These are phyloP conservation scores for Cystobasidium ongulense DNA, from an alignment of 768 basidiomycete species.

Conservation along the genomic window DNA sequence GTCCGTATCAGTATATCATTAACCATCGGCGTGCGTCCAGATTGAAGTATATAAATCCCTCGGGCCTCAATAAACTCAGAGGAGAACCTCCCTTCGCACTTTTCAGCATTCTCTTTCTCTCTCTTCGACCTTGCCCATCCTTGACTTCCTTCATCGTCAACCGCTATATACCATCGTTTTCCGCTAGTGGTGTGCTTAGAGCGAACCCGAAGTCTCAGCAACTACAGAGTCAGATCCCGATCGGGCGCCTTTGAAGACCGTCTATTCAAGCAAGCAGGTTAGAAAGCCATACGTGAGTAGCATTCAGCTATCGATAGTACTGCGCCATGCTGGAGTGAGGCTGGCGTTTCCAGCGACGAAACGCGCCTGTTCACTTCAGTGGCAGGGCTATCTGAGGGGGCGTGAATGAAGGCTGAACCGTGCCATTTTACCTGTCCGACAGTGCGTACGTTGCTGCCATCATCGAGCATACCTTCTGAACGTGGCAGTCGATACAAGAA, in stretches of 20 bases:
- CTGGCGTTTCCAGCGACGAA: not conserved
- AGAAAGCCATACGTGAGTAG: too few species aligned
- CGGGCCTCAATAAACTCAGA: not conserved
- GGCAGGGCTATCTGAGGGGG: too few species aligned
- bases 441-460: not conserved
- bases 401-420: not conserved
- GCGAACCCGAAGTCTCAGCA: not conserved
- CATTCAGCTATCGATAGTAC: too few species aligned
- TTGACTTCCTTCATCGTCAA: not conserved
- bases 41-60: not conserved
- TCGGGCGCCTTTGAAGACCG: too few species aligned
- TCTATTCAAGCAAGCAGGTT: not conserved
- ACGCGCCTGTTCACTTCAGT: too few species aligned
- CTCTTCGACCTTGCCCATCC: not conserved
- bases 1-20: not conserved
- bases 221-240: not conserved
- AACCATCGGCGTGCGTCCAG: not conserved
- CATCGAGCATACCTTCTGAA: not conserved
- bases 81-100: not conserved
- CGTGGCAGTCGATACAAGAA: not conserved
- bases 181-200: too few species aligned
- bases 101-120: not conserved
- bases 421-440: not conserved
- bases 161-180: not conserved
- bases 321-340: not conserved